These are phyloP conservation scores for Andrographis paniculata DNA, from an alignment of 305 asterid species.

Conservation along the genomic window DNA sequence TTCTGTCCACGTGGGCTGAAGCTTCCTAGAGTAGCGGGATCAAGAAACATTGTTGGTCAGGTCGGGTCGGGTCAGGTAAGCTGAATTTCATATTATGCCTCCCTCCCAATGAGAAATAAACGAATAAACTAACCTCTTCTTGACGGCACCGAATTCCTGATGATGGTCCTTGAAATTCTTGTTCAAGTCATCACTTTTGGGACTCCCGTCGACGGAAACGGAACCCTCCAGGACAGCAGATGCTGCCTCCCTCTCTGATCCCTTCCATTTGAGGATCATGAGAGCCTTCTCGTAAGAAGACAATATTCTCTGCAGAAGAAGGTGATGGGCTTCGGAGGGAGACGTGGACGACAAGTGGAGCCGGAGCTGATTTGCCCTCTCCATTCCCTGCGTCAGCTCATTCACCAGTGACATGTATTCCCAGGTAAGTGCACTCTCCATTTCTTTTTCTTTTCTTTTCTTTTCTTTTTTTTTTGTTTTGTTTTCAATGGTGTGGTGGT, in stretches of 20 bases:
- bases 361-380: constrained; percentile 61
- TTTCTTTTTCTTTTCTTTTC: constrained; percentile 10
- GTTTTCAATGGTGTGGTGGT: background rate
- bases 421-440: constrained; percentile 42
- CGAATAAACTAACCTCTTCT: no score
- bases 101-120: no score
- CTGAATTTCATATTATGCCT: no score
- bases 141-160: constrained; percentile 11
- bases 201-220: constrained; percentile 38
- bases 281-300: constrained; percentile 65
- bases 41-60: constrained; percentile 16
- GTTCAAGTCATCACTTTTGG: constrained; percentile 35
- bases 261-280: constrained; percentile 42
- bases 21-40: constrained; percentile 40
- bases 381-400: constrained; percentile 69
- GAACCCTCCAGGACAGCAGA: constrained; percentile 29
- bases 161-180: constrained; percentile 28
- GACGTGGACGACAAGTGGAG: constrained; percentile 35
- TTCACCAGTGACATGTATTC: constrained; percentile 40
- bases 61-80: no score
- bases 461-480: background rate
- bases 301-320: constrained; percentile 47
- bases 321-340: constrained; percentile 34
- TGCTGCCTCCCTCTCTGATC: constrained; percentile 16
- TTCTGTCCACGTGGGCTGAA: constrained; percentile 60